Conservation (phyloP, 139 green algal genomes). For the Chlorella ohadii region DNA sequence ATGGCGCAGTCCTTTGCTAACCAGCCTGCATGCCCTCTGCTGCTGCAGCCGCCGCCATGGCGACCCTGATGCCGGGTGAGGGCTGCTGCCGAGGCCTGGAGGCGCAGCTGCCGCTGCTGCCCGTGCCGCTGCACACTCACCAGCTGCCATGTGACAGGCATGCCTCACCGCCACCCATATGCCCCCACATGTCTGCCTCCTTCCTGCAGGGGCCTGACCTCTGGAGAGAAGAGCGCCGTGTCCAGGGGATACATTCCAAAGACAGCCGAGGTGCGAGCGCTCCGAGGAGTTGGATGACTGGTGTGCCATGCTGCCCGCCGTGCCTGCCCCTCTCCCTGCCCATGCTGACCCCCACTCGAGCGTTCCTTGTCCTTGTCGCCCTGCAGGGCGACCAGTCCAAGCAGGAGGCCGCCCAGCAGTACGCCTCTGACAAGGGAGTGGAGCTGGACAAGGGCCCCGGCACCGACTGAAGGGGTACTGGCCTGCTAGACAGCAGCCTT, state of each 20-base stretch:
- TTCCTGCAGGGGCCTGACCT: neutral
- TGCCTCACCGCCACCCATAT: neutral
- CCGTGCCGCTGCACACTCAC: neutral
- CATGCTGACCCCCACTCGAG: neutral
- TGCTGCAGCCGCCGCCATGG: conserved; percentile 18
- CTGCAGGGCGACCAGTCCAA: neutral
- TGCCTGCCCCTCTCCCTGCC: neutral
- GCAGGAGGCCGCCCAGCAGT: conserved; percentile 26
- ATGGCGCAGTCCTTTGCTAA: too few species aligned
- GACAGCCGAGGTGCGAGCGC: neutral
- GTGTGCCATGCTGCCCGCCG: neutral
- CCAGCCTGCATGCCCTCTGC: too few species aligned
- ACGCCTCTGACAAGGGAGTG: conserved; percentile 19
- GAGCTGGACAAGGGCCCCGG: conserved; percentile 8
- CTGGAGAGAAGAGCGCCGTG: conserved; percentile 28
- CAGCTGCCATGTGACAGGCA: neutral
- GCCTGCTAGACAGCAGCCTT: too few species aligned
- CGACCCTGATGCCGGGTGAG: conserved; percentile 25
- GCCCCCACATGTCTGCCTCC: neutral
- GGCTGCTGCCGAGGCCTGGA: neutral
- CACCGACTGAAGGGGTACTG: too few species aligned
- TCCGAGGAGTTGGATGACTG: neutral
- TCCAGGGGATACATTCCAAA: conserved; percentile 20
- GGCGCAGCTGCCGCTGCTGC: neutral
- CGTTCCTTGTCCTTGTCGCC: neutral